These are phyloP conservation scores for Cyberlindnera mycetangii DNA, from an alignment of 805 yeast genomes.

Conservation along the genomic window DNA sequence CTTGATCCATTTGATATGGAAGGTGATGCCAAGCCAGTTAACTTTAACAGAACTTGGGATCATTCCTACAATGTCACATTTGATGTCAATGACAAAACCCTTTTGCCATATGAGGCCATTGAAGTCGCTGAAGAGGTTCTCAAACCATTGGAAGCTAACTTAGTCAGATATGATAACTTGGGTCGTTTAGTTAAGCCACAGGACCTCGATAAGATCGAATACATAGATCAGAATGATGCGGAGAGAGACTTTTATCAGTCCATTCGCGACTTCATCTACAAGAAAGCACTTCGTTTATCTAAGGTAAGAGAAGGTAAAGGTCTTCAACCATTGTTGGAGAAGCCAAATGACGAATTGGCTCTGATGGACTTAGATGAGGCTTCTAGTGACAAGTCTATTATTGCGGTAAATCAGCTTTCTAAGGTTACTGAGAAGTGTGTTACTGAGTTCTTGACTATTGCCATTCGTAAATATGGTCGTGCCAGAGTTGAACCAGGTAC, in stretches of 20 bases:
- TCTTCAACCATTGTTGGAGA: constrained; percentile 42
- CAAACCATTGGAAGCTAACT: constrained; percentile 54
- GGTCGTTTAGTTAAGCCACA: constrained; percentile 51
- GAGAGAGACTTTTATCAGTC: constrained; percentile 83
- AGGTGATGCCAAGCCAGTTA: constrained; percentile 96
- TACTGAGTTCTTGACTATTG: constrained; percentile 63
- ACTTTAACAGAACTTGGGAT: constrained; percentile 91
- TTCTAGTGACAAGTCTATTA: constrained; percentile 35
- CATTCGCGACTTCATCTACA: constrained; percentile 56
- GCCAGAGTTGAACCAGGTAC: constrained; percentile 99
- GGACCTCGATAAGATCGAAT: constrained; percentile 51
- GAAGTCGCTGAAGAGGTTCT: constrained; percentile 54
- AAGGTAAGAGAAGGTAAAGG: constrained; percentile 52
- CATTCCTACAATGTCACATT: constrained; percentile 79
- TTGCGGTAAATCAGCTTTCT: constrained; percentile 58
- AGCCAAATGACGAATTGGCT: constrained; percentile 44
- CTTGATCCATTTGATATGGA: constrained; percentile 98
- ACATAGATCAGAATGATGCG: constrained; percentile 82
- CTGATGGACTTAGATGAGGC: constrained; percentile 36
- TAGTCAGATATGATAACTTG: constrained; percentile 69
- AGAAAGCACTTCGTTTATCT: constrained; percentile 58
- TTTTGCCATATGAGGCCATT: constrained; percentile 69
- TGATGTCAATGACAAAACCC: constrained; percentile 46
- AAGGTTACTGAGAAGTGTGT: constrained; percentile 65
- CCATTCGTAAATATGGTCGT: constrained; percentile 76